Percentiles rank a stretch among this genome's conserved stretches.
Conservation (phyloP, 768 basidiomycete species). For the Psilocybe cubensis region DNA sequence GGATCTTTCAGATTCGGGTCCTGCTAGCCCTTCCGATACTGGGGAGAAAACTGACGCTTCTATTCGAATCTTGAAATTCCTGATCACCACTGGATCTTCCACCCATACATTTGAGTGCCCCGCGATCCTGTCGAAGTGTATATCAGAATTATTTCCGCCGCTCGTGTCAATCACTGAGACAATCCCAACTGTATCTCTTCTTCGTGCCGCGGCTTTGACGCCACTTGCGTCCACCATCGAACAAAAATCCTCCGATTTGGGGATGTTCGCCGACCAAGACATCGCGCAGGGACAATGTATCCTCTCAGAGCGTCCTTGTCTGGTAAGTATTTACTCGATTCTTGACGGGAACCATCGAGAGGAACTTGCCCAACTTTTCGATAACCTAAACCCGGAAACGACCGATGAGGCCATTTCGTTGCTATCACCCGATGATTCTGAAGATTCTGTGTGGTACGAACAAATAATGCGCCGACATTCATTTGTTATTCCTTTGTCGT, state of each 20-base stretch:
- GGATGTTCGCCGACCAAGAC: slow-evolving; percentile 27
- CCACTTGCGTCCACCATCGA: neutral
- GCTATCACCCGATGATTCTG: no score
- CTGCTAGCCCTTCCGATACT: no score
- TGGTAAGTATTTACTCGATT: slow-evolving; percentile 37
- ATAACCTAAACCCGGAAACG: slow-evolving; percentile 23
- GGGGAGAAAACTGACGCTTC: no score
- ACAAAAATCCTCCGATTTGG: neutral
- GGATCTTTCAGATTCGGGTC: no score
- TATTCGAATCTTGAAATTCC: no score
- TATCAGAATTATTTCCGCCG: no score
- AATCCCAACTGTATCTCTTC: neutral
- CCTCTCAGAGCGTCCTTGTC: slow-evolving; percentile 33
- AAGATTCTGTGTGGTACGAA: slow-evolving; percentile 22
- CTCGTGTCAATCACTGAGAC: no score
- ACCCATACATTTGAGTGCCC: no score
- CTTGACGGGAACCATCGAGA: slow-evolving; percentile 23
- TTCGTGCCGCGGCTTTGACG: neutral
- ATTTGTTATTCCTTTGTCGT: slow-evolving; percentile 31
- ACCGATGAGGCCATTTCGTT: no score
- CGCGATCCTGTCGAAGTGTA: no score
- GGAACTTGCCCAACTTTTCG: slow-evolving; percentile 28
- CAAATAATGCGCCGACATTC: slow-evolving; percentile 35
- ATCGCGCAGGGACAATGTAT: slow-evolving; percentile 27
- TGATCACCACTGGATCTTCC: no score